Evolutionary conservation across 805 yeast genomes (phyloP).

Genomic region (Middelhovenomyces tepae): DNA sequence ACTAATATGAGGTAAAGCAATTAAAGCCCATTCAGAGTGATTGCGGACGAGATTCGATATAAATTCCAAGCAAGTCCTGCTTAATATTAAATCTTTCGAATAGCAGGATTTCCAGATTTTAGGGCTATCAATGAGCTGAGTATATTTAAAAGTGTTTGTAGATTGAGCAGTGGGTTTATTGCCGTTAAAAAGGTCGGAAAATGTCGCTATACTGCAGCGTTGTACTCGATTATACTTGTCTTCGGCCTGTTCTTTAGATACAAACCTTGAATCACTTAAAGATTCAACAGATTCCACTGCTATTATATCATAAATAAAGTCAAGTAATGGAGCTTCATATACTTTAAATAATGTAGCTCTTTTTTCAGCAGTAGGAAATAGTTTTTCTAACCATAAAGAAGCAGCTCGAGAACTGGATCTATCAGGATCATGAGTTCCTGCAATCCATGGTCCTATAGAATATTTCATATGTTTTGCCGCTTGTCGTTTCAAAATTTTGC

Average conservation of each 20-base stretch:
- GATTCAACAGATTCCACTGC: slow-evolving; percentile 51
- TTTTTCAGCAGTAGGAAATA: slow-evolving; percentile 49
- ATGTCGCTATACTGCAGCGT: slow-evolving; percentile 40
- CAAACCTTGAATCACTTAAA: slow-evolving; percentile 66
- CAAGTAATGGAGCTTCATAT: slow-evolving; percentile 48
- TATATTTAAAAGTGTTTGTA: slow-evolving; percentile 17
- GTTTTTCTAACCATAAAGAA: slow-evolving; percentile 34
- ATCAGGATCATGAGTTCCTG: slow-evolving; percentile 67
- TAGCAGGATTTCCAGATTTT: slow-evolving; percentile 37
- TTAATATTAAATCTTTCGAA: slow-evolving; percentile 34
- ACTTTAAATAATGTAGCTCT: slow-evolving; percentile 53
- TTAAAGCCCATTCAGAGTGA: slow-evolving; percentile 13
- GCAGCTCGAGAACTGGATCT: slow-evolving; percentile 47
- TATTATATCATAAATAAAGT: slow-evolving; percentile 44
- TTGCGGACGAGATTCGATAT: slow-evolving; percentile 24
- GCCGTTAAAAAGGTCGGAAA: slow-evolving; percentile 28
- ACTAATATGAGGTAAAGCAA: slow-evolving; percentile 7
- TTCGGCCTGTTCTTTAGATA: slow-evolving; percentile 54
- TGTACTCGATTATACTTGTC: slow-evolving; percentile 55
- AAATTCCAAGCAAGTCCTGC: slow-evolving; percentile 34
- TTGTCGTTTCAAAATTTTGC: slow-evolving; percentile 42
- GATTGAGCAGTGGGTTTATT: slow-evolving; percentile 9
- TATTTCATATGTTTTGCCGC: slow-evolving; percentile 61
- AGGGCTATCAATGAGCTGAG: slow-evolving; percentile 34
- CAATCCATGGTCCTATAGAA: slow-evolving; percentile 63